These are phyloP conservation scores for Ophiosphaerella herpotricha DNA, from an alignment of 2,329 filamentous ascomycete species.

Conservation along the genomic window DNA sequence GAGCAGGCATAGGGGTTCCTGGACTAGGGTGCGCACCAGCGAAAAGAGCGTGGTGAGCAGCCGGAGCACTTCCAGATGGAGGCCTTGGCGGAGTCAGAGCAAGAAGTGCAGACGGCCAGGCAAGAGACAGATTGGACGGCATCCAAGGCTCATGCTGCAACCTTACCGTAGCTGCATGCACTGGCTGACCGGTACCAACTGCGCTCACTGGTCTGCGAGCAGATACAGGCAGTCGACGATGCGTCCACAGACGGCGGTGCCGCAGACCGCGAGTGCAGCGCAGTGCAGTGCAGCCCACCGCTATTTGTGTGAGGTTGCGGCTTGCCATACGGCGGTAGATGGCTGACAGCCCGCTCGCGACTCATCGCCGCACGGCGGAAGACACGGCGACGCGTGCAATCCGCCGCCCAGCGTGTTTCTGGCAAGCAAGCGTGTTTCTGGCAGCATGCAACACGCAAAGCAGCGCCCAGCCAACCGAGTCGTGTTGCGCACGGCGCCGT, in stretches of 20 bases:
- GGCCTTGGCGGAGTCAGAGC: constrained; percentile 35
- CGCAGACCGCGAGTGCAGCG: constrained; percentile 2
- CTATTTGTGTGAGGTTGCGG: too few species aligned
- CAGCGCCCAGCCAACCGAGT: constrained; percentile 33
- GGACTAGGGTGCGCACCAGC: constrained; percentile 17
- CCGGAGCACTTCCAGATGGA: constrained; percentile 34
- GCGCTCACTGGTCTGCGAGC: neutral
- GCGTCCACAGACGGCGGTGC: constrained; percentile 1
- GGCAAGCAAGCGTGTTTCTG: constrained; percentile 40
- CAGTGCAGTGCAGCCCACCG: constrained; percentile 6
- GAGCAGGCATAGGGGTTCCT: constrained; percentile 14
- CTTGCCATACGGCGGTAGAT: neutral
- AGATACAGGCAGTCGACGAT: neutral
- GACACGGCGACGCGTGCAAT: constrained; percentile 31
- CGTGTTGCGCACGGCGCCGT: constrained; percentile 15
- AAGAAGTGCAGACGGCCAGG: constrained; percentile 32
- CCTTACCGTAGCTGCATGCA: constrained; percentile 44
- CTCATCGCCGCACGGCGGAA: constrained; percentile 10
- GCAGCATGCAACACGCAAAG: constrained; percentile 27
- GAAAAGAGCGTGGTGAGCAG: constrained; percentile 18
- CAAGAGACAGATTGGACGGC: constrained; percentile 39
- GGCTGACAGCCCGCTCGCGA: too few species aligned
- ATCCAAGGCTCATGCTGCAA: constrained; percentile 34
- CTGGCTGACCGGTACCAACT: constrained; percentile 35
- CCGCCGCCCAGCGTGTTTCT: constrained; percentile 36